Base-by-base conservation (phyloP, 352 stramenopile species). In the Phytophthora fragariae region DNA sequence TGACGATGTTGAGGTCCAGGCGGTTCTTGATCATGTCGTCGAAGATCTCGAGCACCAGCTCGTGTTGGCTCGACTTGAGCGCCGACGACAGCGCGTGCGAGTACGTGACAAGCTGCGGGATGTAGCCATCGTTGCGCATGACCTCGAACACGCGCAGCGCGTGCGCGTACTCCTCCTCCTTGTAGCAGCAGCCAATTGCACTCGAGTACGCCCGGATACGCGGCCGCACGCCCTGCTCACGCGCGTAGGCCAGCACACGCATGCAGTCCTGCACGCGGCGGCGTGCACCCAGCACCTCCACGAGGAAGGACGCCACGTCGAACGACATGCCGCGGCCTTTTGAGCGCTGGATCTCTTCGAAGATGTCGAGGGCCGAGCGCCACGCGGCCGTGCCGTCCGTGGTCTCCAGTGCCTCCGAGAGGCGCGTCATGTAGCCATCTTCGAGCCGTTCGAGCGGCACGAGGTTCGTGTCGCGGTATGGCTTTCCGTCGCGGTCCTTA, bases 31-130 rank as follows among this genome's bases (percentile, higher is more conserved):
- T 76, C 85, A 96, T 92, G 60, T 96, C 89, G 71, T 94, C 88
- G 66, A 96, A 96, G 64, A 96, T 94, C 75, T 96, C 85, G 41
- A 96, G 86, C 75, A 96, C 89, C 19, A 96, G 78, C 67, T 94
- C 89, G 62, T 96, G 89, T 62, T 93, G 83, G 14, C 71, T 68
- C 9, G 84, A 79, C 73, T 96, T 96, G 14, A 93, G 77, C n/a
- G 88, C 89, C 3, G 88, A 86, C 47, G 89, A 93, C 55, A 96
- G 65, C n/a, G 88, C 86, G 61, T 89, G 89, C 55, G 89, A 95
- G 70, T 96, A 96, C 55, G 89, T 96, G 33, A 96, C 86, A 15
- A 69, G 78, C 70, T 92, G 85, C 5, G 89, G 88, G 47, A 93
- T 75, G 74, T 92, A 96, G 19, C 89, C 88, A 66, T 96, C 89